Evolutionary conservation across 768 basidiomycete species (phyloP).

Genomic region (Pulveroboletus sp.): DNA sequence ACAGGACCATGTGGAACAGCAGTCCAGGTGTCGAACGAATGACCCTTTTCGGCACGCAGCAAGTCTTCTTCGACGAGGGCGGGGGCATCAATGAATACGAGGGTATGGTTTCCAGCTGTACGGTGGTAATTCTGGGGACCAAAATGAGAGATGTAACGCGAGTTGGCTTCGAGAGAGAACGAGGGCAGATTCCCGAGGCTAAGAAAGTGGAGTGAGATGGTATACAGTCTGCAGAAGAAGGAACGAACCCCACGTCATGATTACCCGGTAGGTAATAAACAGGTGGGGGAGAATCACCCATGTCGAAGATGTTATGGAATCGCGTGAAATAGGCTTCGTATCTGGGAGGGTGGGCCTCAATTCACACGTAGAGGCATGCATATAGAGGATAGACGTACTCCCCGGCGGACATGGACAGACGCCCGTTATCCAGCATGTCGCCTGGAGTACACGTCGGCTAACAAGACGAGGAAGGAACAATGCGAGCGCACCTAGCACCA

Average conservation of each 20-base stretch:
- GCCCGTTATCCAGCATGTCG: conserved; percentile 90
- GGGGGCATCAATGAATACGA: conserved; percentile 73
- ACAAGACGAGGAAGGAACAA: not conserved
- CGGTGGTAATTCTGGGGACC: conserved; percentile 67
- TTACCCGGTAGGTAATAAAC: conserved; percentile 84
- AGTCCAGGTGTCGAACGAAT: conserved; percentile 46
- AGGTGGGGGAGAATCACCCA: conserved; percentile 42
- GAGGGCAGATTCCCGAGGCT: conserved; percentile 28
- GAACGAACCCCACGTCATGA: conserved; percentile 76
- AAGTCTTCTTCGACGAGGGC: conserved; percentile 73
- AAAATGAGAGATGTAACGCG: conserved; percentile 73
- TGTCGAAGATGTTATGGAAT: conserved; percentile 69
- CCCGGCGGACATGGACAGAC: conserved; percentile 55
- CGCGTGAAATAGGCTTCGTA: conserved; percentile 68
- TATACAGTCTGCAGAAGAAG: not conserved
- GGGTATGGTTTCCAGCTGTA: conserved; percentile 66
- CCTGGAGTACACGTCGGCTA: conserved; percentile 11
- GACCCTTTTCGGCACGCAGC: conserved; percentile 41
- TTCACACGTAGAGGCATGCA: not conserved
- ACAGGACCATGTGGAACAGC: conserved; percentile 47
- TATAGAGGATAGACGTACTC: conserved; percentile 54
- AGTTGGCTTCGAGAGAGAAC: conserved; percentile 42
- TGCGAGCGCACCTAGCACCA: conserved; percentile 62
- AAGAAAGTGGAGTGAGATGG: conserved; percentile 2
- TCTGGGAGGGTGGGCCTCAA: conserved; percentile 40